phyloP scores from a whole-genome alignment of 2,329 filamentous ascomycete genomes.

The Beauveria rudraprayagi region DNA sequence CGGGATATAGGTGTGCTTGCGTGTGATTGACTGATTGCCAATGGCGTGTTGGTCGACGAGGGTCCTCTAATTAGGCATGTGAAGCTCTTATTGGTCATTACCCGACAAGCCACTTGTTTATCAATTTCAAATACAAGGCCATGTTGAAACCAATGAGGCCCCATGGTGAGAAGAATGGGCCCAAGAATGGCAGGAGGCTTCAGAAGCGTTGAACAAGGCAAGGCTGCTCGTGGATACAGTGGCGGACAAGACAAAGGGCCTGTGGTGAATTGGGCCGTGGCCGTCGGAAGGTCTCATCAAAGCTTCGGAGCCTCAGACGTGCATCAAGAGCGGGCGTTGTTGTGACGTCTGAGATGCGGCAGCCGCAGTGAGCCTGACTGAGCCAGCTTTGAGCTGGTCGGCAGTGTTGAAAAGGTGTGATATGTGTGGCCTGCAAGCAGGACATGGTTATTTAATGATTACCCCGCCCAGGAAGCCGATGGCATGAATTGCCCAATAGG shows the following conservation, averaged over 20 bases:
- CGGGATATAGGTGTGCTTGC: not conserved
- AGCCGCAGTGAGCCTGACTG: not conserved
- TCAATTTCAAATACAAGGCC: not conserved
- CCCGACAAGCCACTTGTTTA: not conserved
- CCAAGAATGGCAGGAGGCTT: not conserved
- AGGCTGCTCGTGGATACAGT: not conserved
- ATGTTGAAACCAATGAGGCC: not conserved
- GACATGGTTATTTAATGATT: too few species aligned
- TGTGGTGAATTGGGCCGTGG: not conserved
- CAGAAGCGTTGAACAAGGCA: not conserved
- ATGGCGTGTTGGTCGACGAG: too few species aligned
- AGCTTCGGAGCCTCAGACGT: not conserved
- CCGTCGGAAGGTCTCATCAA: not conserved
- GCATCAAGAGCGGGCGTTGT: constrained; percentile 3
- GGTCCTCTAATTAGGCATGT: too few species aligned
- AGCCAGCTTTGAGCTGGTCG: not conserved
- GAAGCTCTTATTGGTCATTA: not conserved
- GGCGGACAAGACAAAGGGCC: not conserved
- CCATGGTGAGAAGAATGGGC: not conserved
- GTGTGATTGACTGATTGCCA: too few species aligned
- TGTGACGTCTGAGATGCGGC: constrained; percentile 4
- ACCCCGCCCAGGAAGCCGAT: too few species aligned
- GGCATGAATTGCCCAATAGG: too few species aligned
- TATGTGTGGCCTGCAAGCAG: too few species aligned
- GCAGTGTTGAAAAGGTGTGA: not conserved